Base-by-base conservation (phyloP, 2,329 filamentous ascomycete species). In the Drechslerella stenobrocha region DNA sequence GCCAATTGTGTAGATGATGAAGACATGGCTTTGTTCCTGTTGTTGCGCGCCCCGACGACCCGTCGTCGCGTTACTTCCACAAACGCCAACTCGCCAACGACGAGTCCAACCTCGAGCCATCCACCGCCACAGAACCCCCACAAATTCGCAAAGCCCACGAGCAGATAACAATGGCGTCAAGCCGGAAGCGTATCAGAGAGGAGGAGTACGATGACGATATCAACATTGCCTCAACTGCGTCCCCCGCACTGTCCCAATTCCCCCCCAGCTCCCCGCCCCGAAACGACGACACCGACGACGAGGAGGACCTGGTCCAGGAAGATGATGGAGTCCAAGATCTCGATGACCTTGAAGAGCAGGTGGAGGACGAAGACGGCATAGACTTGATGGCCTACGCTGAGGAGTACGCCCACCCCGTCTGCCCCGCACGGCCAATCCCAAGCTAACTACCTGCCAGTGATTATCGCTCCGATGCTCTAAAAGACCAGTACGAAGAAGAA, bases 361-460 rank as follows among this genome's bases (percentile, higher is more conserved):
- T 28, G 7, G 85, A 88, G 76, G 85, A 87, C 72, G 84, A 85
- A 71, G 84, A 84, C 53, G 85, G 85, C 42, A 87, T 87, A 71
- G 84, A 88, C 74, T 78, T 88, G 30, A 87, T 87, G 73, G 84
- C 80, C 57, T 84, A 87, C 73, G 83, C 84, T 71, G 87, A 85
- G 70, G 83, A 87, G 73, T 80, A 80, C 71, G 84, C 86, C 75
- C 77, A 35, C 84, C 1, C 22, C 13, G 4, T 11, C 84, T 84
- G 3, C 82, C 84, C 73, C 73, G 73, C 32, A 26, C 11, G 13
- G 22, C 18, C 45, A 47, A 47, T 4, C 28, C 3, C 2, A 89
- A 70, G 82, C 83, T 3, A 84, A 87, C 53, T 85, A 86, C 52
- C 81, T 79, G 28, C 15, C 74, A 82, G 81, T 51, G 88, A 90